phyloP scores from a whole-genome alignment of 2,329 filamentous ascomycete genomes.

The Elsinoe batatas region DNA sequence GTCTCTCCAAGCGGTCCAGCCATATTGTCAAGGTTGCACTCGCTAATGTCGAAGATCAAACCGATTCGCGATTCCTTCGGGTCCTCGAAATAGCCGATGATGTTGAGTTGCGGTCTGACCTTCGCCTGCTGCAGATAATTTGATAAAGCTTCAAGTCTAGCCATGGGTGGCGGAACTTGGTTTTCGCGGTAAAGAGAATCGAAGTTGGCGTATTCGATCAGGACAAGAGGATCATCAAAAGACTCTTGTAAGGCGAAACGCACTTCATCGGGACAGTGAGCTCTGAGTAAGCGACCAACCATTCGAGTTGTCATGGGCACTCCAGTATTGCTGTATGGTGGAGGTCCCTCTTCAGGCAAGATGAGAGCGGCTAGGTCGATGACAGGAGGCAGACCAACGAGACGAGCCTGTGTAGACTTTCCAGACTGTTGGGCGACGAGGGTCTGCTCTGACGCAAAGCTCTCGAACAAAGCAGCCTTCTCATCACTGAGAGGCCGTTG shows the following conservation, averaged over 20 bases:
- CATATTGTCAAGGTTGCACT: conserved; percentile 34
- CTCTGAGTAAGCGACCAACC: conserved; percentile 32
- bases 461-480: conserved; percentile 13
- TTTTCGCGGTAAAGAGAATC: conserved; percentile 39
- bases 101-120: conserved; percentile 42
- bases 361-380: conserved; percentile 34
- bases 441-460: conserved; percentile 15
- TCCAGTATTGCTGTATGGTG: conserved; percentile 39
- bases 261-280: conserved; percentile 22
- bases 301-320: conserved; percentile 35
- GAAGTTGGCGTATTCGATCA: conserved; percentile 59
- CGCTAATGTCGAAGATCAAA: conserved; percentile 64
- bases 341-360: conserved; percentile 38
- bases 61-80: conserved; percentile 58
- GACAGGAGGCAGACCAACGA: conserved; percentile 32
- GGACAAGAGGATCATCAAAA: conserved; percentile 30
- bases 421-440: conserved; percentile 20
- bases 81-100: conserved; percentile 64
- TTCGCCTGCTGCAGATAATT: conserved; percentile 17
- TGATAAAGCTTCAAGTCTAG: conserved; percentile 35
- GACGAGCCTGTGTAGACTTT: conserved; percentile 31
- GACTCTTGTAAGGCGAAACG: conserved; percentile 25
- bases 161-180: conserved; percentile 36
- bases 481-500: conserved; percentile 4
- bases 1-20: neutral